Base-by-base conservation (phyloP, 768 basidiomycete species). In the Postia placenta region DNA sequence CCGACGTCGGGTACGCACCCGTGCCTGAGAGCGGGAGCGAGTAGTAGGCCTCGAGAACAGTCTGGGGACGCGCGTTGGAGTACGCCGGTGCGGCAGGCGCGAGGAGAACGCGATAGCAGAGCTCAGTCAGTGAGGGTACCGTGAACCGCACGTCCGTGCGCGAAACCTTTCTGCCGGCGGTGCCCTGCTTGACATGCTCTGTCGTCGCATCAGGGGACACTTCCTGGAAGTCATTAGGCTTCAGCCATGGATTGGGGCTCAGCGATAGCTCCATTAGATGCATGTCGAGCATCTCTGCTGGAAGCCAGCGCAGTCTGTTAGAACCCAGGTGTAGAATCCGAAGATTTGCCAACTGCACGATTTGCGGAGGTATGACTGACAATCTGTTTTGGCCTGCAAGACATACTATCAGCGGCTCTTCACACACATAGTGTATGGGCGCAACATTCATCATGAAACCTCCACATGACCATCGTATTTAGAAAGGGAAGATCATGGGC, bases 201-300 rank as follows among this genome's bases (percentile, higher is more conserved):
- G 30, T 15, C 30, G 25, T 19, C 24, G 14, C 5, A 15, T 27
- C 44, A 12, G 11, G 23, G 22, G 30, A 15, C 1, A 38, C 17
- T 1, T 15, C 1, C n/a, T n/a, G n/a, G n/a, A n/a, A n/a, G 17
- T 44, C 35, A 12, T 11, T 7, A 17, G 19, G 11, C 9, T 45
- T 35, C 3, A 78, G 51, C 64, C 85, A 88, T 0, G 76, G 84
- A 53, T 90, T 89, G 0, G 79, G 81, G 33, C 76, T 61, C 2
- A 87, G 58, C 17, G 59, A 54, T 4, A 87, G 65, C 7, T 60
- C 68, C 17, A 59, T 59, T 1, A 87, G 67, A n/a, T 61, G 69
- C 76, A 86, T 79, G 25, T 65, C 59, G n/a, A 74, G 62, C 60
- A 88, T 74, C 59, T 88, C 85, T 5, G 80, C 74, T 12, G 87